Base-by-base conservation (phyloP, 345 rosid genomes). In the Pseudoturritis turrita region DNA sequence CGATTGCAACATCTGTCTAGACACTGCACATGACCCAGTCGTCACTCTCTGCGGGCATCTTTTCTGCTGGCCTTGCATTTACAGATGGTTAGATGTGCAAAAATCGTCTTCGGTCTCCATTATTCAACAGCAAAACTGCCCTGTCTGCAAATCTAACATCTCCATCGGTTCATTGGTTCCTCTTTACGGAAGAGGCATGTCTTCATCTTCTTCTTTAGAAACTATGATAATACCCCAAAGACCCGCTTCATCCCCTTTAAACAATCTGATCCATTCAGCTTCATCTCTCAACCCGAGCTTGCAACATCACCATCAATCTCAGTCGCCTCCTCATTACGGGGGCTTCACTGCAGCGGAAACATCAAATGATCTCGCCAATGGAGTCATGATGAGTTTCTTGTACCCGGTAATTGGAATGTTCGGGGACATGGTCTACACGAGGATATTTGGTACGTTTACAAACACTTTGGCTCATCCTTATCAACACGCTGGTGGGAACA, bases 41-140 rank as follows among this genome's bases (percentile, higher is more conserved):
- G 90, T 90, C 49, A 90, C 95, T 19, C 89, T 84, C 26, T 90
- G 96, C 23, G 96, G 92, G 21, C 96, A 90, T 64, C 78, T 90
- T 18, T 90, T 79, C 65, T 90, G 96, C 76, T 90, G 96, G 94
- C 87, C 92, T 6, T 90, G 96, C 74, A 82, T 90, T 31, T 90
- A 86, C 74, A 81, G 61, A 35, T 73, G 77, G 77, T 36, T 73
- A 23, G 19, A 73, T 35, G 49, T 63, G 6, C 70, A 72, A 3
- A 71, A 74, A 71, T 67, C 78, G 46, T 78, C 83, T 21, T 65
- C 88, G 5, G 67, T 78, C 3, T 55, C 84, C 7, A 81, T 79
- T 36, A 70, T 67, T 56, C 71, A 65, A 22, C 83, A 81, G 9
- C 88, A 81, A 54, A 82, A 81, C 55, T 92, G 98, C 69, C 98